Percentiles rank a stretch among this genome's conserved stretches.
phyloP scores from a whole-genome alignment of 768 basidiomycete species.

The Phanerodontia chrysosporium region DNA sequence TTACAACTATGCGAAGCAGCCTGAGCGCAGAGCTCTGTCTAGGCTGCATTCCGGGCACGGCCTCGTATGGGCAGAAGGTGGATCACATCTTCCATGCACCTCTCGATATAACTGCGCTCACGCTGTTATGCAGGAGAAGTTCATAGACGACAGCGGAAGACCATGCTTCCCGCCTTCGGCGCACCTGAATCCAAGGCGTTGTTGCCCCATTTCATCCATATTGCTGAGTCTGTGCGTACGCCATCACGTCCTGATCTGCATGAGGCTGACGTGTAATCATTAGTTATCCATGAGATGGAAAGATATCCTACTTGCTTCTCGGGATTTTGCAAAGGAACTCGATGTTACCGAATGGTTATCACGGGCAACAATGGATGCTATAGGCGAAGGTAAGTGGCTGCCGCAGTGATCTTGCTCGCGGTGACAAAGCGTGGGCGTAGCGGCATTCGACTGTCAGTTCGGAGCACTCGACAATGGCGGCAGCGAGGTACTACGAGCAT shows the following conservation, averaged over 20 bases:
- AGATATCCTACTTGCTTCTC: constrained; percentile 40
- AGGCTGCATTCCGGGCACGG: constrained; percentile 6
- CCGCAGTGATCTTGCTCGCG: not conserved
- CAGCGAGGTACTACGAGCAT: constrained; percentile 51
- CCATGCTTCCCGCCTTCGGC: constrained; percentile 32
- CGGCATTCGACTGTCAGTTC: constrained; percentile 48
- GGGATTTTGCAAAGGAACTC: constrained; percentile 36
- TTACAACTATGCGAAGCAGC: constrained; percentile 4
- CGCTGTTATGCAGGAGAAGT: constrained; percentile 18
- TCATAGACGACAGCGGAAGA: constrained; percentile 28
- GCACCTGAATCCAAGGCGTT: constrained; percentile 37
- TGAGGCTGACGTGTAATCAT: not conserved
- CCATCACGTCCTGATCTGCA: not conserved
- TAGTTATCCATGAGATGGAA: constrained; percentile 50
- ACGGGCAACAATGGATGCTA: constrained; percentile 32
- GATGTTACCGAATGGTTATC: constrained; percentile 45
- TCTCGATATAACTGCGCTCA: not conserved
- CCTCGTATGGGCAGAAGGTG: constrained; percentile 8
- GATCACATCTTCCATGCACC: not conserved
- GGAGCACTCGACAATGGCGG: constrained; percentile 44
- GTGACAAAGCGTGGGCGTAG: not conserved
- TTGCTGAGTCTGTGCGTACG: constrained; percentile 18
- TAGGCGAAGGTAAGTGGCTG: constrained; percentile 28
- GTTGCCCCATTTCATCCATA: constrained; percentile 16
- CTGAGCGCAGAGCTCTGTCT: constrained; percentile 5